These are phyloP conservation scores for Nicotiana tomentosiformis DNA, from an alignment of 257 asterid species.

Conservation along the genomic window DNA sequence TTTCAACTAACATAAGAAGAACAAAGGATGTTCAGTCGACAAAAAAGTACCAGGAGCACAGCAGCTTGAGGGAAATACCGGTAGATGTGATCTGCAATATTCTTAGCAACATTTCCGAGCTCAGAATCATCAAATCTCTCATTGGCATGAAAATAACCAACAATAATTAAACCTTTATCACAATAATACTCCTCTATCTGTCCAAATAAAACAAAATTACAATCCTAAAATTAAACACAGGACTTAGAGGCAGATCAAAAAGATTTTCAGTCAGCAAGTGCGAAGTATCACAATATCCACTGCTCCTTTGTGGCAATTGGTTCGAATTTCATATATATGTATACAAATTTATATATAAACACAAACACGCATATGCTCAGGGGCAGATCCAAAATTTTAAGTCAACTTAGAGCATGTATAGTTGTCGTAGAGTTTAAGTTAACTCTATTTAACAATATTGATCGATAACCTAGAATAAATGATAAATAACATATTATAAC, in stretches of 20 bases:
- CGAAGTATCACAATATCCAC: not conserved
- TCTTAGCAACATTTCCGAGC: constrained; percentile 68
- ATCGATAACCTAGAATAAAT: too few relatives aligned
- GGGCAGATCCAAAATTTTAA: not conserved
- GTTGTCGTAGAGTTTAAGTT: too few relatives aligned
- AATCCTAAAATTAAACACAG: not conserved
- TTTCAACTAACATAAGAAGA: not conserved
- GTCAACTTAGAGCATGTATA: not conserved
- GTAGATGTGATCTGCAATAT: constrained; percentile 79
- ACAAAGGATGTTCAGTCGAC: not conserved
- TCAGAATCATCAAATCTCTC: constrained; percentile 78
- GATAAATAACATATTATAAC: too few relatives aligned
- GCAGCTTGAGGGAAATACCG: constrained; percentile 82
- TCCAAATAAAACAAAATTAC: not conserved
- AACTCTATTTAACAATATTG: too few relatives aligned
- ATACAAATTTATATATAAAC: too few relatives aligned
- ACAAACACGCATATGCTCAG: too few relatives aligned
- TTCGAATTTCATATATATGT: not conserved
- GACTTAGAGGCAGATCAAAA: too few relatives aligned
- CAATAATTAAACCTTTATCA: constrained; percentile 69
- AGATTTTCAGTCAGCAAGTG: not conserved
- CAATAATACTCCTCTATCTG: constrained; percentile 81
- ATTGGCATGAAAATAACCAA: constrained; percentile 92
- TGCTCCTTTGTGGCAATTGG: not conserved
- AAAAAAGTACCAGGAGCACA: constrained; percentile 61